Base-by-base conservation (phyloP, 164 flowering plant species). In the Brasenia schreberi region DNA sequence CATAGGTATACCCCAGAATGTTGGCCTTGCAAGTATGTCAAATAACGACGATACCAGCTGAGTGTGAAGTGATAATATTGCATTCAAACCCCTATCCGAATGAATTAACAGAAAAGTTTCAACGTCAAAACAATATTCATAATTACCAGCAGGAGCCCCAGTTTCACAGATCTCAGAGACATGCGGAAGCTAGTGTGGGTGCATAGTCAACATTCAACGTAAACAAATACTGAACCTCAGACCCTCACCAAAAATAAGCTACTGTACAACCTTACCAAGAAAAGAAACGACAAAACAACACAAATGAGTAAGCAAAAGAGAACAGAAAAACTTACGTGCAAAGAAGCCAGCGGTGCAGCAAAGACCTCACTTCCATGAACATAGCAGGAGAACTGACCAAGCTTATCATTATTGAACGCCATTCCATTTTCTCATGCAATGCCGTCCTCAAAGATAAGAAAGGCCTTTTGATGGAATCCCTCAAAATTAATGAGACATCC, bases 51-150 rank as follows among this genome's bases (percentile, higher is more conserved):
- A 76, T 42, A 85, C 82, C 27, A 88, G 53, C 66, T 65, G 75
- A 70, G 62, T 67, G 56, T 77, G 69, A 72, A 90, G 76, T 71
- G 84, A 84, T 39, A 79, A 74, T 6, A 88, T 64, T 17, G 76
- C 78, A 72, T 74, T 79, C 75, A 79, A 72, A 67, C 92, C 94
- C 90, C 97, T 90, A 84, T 66, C 62, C 60, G 63, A 73, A 63
- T 49, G 56, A 9, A 49, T 49, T 49, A 49, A 49, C 56, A 49
- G 10, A 9, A 49, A 49, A 49, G 56, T 14, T 49, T 14, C 56
- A 49, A 49, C 56, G 4, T 49, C 9, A 14, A 49, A 33, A 33
- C 39, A 33, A 33, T 33, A 33, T 33, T 33, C 39, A 33, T 33
- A 3, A 33, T 33, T 33, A 33, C 2, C 39, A 33, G 39, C 4